Evolutionary conservation across 176 grass and related monocot genomes (phyloP), one percentile per base, ranked within the genome.

Genomic region (Chrysopogon serrulatus): DNA sequence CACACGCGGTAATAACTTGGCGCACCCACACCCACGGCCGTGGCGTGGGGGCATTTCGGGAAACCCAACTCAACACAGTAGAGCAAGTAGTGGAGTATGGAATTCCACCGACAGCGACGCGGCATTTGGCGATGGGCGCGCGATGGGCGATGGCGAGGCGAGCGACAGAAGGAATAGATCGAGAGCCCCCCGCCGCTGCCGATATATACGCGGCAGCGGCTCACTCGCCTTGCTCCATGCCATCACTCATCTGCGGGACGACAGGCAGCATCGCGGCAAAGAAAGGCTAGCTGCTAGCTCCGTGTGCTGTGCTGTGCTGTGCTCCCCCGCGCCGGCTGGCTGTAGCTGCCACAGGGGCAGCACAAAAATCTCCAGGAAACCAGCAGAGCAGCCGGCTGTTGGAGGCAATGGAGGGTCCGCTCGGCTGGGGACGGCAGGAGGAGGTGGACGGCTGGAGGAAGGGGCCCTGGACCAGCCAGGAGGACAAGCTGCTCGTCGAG

Each of bases 381-480:
- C 41, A 72, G 73, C 26, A 64, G 30, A 63, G n/a, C 59, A 10
- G 59, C 35, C 5, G 3, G n/a, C 23, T 21, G 27, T 36, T 6
- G 2, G 61, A 74, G 44, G 8, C 78, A 84, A 84, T 89, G 86
- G 88, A 86, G 35, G 86, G 64, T 30, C 69, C 83, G 34, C 81
- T 79, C 26, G 37, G 64, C 41, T 88, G 92, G 90, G 87, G 86
- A 43, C 82, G 73, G 60, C 77, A 41, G 54, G 23, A 76, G 15
- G 92, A 77, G 36, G 79, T 41, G 28, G 87, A 88, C 78, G 90
- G 60, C 65, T 98, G 91, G 96, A 92, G 93, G 82, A 98, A 98
- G 71, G 96, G 96, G 3, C 96, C 96, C 17, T 98, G 96, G 96
- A 98, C 93, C 27, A 82, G 45, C 68, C 87, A 95, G 59, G 96